These are phyloP conservation scores for Verticillium isaacii DNA, from an alignment of 2,329 filamentous ascomycete species.

Conservation along the genomic window DNA sequence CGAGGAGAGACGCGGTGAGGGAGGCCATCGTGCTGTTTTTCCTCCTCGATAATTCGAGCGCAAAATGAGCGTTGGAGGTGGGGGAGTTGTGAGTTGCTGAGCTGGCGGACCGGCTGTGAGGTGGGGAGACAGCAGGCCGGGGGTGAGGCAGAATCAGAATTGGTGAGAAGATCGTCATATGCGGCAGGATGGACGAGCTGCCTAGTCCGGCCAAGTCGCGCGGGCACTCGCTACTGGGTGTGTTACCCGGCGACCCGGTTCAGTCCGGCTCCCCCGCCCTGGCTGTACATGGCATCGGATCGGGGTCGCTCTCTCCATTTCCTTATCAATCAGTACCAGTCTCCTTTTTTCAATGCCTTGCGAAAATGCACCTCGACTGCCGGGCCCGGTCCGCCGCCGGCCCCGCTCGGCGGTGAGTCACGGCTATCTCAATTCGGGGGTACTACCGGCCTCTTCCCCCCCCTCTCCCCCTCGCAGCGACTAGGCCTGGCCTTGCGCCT, in stretches of 20 bases:
- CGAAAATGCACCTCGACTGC: not conserved
- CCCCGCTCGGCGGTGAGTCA: not conserved
- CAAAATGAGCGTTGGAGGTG: not conserved
- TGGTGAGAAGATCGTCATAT: not conserved
- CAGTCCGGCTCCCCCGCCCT: not conserved
- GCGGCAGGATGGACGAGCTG: not conserved
- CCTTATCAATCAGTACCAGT: not conserved
- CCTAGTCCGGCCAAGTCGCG: not conserved
- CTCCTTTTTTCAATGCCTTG: not conserved
- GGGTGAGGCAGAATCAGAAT: not conserved
- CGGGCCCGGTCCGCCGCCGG: not conserved
- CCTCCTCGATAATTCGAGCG: not conserved
- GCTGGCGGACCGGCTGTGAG: not conserved
- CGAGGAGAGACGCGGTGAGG: slow-evolving; percentile 54
- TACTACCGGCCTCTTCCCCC: not conserved
- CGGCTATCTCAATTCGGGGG: not conserved
- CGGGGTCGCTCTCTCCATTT: not conserved
- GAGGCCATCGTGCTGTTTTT: slow-evolving; percentile 10
- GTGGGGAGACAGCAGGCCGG: not conserved
- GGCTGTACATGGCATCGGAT: not conserved
- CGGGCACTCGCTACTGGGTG: not conserved
- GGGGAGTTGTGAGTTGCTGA: not conserved
- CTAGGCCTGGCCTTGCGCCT: not conserved
- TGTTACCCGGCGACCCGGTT: not conserved
- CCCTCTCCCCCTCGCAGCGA: not conserved